Evolutionary conservation across 1,139 yeast genomes (phyloP).

Genomic region (Diutina rugosa): DNA sequence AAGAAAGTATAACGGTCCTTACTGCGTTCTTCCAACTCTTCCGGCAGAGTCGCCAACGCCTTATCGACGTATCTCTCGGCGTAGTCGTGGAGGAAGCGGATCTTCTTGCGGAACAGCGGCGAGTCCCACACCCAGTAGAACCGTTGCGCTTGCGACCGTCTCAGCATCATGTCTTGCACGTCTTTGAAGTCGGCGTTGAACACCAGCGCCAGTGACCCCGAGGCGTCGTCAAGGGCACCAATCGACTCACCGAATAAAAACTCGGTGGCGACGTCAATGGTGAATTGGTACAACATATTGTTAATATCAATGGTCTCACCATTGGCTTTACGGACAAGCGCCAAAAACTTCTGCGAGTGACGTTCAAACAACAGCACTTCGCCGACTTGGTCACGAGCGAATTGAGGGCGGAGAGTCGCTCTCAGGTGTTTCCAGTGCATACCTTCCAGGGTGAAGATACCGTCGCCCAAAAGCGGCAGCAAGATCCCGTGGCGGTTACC

Average conservation of each 20-base stretch:
- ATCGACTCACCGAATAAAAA: constrained; percentile 35
- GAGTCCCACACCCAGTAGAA: constrained; percentile 17
- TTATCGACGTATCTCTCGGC: not conserved
- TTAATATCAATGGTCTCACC: constrained; percentile 29
- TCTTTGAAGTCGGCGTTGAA: constrained; percentile 20
- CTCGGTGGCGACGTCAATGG: constrained; percentile 48
- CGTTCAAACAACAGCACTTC: not conserved
- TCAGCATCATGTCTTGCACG: constrained; percentile 17
- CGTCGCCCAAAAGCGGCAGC: constrained; percentile 2
- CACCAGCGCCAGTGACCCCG: not conserved
- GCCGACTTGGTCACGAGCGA: not conserved
- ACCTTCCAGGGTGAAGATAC: not conserved
- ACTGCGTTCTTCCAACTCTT: not conserved
- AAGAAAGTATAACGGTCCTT: not conserved
- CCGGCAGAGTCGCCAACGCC: not conserved
- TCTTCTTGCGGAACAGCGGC: constrained; percentile 15
- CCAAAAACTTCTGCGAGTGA: not conserved
- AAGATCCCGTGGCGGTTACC: not conserved
- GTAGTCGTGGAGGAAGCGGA: constrained; percentile 8
- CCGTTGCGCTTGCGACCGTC: constrained; percentile 17
- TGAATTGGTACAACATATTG: constrained; percentile 33
- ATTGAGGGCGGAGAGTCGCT: constrained; percentile 1
- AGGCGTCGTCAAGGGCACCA: not conserved
- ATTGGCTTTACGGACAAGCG: constrained; percentile 2
- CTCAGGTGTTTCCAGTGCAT: not conserved